Conservation (phyloP, 2,329 filamentous ascomycete species). For the Botrytis fragariae region DNA sequence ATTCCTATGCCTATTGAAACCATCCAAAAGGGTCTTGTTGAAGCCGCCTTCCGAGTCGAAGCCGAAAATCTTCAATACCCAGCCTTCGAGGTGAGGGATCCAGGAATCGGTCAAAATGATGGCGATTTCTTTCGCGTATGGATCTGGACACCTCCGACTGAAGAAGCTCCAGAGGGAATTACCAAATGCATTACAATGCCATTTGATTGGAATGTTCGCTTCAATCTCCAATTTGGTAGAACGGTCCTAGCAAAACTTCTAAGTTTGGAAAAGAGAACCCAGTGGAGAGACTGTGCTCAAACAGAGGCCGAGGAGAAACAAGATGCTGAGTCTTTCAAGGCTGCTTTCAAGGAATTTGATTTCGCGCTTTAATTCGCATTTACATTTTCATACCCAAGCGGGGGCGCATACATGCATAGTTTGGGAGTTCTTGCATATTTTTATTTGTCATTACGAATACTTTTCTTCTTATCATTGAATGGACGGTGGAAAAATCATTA, state of each 20-base stretch:
- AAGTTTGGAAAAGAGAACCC: constrained; percentile 69
- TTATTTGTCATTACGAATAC: not conserved
- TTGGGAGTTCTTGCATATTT: not conserved
- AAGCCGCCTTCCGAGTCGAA: constrained; percentile 84
- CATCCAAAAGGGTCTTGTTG: constrained; percentile 71
- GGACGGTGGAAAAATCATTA: not conserved
- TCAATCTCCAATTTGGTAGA: constrained; percentile 88
- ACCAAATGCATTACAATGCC: constrained; percentile 73
- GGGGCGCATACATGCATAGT: not conserved
- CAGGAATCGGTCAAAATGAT: constrained; percentile 51
- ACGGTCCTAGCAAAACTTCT: constrained; percentile 86
- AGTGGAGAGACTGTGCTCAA: constrained; percentile 85
- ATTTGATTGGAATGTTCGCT: constrained; percentile 68
- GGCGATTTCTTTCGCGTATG: constrained; percentile 78
- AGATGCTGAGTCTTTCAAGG: constrained; percentile 77
- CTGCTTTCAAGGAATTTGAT: constrained; percentile 81
- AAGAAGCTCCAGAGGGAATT: constrained; percentile 43
- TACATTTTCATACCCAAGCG: not conserved
- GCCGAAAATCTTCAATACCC: constrained; percentile 70
- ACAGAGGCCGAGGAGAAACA: constrained; percentile 71
- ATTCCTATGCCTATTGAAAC: constrained; percentile 70
- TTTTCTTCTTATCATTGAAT: not conserved
- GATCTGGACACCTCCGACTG: constrained; percentile 62
- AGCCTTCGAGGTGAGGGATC: constrained; percentile 48
- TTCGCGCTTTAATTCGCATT: constrained; percentile 47